Evolutionary conservation across 2,329 filamentous ascomycete genomes (phyloP).

Genomic region (Paraphaeosphaeria minitans): DNA sequence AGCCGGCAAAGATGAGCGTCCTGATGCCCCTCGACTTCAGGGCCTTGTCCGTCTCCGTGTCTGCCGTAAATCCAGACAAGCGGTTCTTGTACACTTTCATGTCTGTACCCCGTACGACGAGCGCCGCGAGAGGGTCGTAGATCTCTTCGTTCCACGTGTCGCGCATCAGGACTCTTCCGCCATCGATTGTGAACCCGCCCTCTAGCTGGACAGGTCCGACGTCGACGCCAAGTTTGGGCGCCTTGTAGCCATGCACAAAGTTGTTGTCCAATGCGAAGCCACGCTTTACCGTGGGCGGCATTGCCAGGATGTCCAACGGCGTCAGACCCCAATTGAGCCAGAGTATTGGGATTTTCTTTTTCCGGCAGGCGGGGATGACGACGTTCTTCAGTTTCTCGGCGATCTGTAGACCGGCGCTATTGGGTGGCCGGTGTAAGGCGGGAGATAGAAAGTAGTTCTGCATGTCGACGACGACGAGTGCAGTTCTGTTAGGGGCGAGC

Average conservation of each 20-base stretch:
- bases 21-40: constrained; percentile 5
- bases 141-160: constrained; percentile 13
- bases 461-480: constrained; percentile 59
- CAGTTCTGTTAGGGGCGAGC: constrained; percentile 51
- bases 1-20: constrained; percentile 11
- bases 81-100: constrained; percentile 11
- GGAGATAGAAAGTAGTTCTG: constrained; percentile 59
- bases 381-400: neutral
- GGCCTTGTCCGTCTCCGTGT: constrained; percentile 5
- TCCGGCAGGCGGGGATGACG: neutral
- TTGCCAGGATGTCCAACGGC: neutral
- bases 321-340: constrained; percentile 10
- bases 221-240: neutral
- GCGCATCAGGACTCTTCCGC: constrained; percentile 9
- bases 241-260: constrained; percentile 5
- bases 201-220: constrained; percentile 11
- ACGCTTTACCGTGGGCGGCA: constrained; percentile 11
- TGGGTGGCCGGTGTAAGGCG: constrained; percentile 31
- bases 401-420: neutral
- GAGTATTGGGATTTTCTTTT: neutral
- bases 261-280: constrained; percentile 11
- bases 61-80: constrained; percentile 13
- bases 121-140: neutral
- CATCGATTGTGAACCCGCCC: constrained; percentile 7
- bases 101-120: neutral